Conservation (phyloP, 2,329 filamentous ascomycete genomes). For the Colletotrichum noveboracense region DNA sequence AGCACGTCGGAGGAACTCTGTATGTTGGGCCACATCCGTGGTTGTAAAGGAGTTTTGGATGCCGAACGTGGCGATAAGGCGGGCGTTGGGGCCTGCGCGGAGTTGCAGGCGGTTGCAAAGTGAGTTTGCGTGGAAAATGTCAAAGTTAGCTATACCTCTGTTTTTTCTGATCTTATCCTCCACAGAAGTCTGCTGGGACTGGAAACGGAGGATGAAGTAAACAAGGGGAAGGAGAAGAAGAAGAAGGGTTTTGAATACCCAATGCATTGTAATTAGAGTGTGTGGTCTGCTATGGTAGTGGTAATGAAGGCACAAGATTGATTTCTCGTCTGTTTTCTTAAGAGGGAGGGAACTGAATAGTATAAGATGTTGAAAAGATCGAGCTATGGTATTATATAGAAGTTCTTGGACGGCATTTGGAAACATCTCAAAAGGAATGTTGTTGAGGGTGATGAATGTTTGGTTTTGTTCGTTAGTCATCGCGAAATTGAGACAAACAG, state of each 20-base stretch:
- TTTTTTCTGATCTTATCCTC: not conserved
- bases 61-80: not conserved
- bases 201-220: not conserved
- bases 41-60: not conserved
- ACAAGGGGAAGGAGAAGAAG: not conserved
- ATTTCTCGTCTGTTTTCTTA: not conserved
- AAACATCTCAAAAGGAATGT: not conserved
- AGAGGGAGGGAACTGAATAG: not conserved
- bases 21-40: not conserved
- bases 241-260: not conserved
- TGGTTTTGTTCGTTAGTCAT: not conserved
- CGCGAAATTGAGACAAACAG: not conserved
- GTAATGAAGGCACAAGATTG: not conserved
- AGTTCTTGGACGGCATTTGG: not conserved
- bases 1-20: not conserved
- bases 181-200: not conserved
- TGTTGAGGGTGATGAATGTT: not conserved
- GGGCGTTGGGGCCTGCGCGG: not conserved
- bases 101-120: not conserved
- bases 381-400: not conserved
- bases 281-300: not conserved
- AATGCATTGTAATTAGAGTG: not conserved
- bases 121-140: not conserved
- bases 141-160: not conserved
- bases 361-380: not conserved